Base-by-base conservation (phyloP, 768 basidiomycete genomes). In the Crassisporium funariophilum region DNA sequence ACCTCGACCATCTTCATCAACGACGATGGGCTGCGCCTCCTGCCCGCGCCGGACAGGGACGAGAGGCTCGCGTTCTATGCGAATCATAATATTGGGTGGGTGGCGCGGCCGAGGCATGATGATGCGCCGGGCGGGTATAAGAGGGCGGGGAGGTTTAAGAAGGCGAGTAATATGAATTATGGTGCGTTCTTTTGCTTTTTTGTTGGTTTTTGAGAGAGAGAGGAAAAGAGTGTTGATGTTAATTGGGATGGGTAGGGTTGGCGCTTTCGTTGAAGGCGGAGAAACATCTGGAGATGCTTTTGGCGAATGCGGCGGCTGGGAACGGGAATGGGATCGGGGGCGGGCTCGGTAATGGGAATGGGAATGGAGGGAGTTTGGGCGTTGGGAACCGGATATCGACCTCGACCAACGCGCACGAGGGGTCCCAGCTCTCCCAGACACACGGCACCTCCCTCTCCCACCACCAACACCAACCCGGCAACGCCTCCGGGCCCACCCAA, bases 121-220 rank as follows among this genome's bases (percentile, higher is more conserved):
- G 58, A 68, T 47, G 41, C 63, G 0, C 62, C 70, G 4, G 78
- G 77, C 44, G 86, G 83, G 2, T 85, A 77, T 69, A 79, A 65
- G 73, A 82, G 77, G 31, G 84, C 86, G 4, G 92, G 93, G 23
- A 78, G 91, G 16, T 95, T 95, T 77, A 95, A 95, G 75, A 95
- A 95, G 68, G 91, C 91, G 1, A 85, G 83, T 12, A 95, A 95
- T 67, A 84, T 95, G 86, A 95, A 95, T 62, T 92, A 86, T 56
- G 90, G 79, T 59, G 35, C 0, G 56, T 56, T 16, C n/a, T 8
- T 16, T 37, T 31, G 17, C 24, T 42, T 31, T 11, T 20, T 38
- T 19, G 13, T 5, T 22, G n/a, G n/a, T n/a, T n/a, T n/a, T n/a
- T n/a, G n/a, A n/a, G n/a, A n/a, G n/a, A n/a, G n/a, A n/a, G 36